A percentile compares a stretch with the other conserved stretches of the same genome.
These are phyloP conservation scores for Pilatotrama ljubarskyi DNA, from an alignment of 768 basidiomycete genomes.

Conservation along the genomic window DNA sequence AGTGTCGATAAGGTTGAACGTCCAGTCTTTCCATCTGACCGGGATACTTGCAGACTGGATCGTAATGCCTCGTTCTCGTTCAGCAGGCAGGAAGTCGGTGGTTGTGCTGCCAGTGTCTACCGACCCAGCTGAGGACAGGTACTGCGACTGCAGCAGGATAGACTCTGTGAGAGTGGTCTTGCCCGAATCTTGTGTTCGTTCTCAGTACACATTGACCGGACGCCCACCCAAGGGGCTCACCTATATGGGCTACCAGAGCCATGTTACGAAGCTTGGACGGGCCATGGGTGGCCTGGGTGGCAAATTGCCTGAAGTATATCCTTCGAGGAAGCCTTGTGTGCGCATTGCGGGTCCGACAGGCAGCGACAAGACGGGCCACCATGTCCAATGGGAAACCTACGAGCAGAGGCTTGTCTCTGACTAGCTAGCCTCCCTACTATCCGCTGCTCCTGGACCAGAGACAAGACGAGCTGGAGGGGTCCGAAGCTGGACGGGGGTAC, in stretches of 20 bases:
- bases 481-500: too few relatives aligned
- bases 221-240: conserved; percentile 39
- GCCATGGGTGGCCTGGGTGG: conserved; percentile 30
- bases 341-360: neutral
- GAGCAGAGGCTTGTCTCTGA: neutral
- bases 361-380: neutral
- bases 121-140: conserved; percentile 71
- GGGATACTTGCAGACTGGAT: conserved; percentile 93
- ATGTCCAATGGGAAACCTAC: neutral
- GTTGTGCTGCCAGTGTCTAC: conserved; percentile 91
- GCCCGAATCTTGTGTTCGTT: conserved; percentile 65
- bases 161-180: conserved; percentile 91
- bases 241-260: conserved; percentile 88
- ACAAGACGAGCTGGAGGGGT: neutral
- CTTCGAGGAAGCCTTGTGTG: neutral
- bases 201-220: neutral
- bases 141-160: conserved; percentile 73
- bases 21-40: conserved; percentile 82
- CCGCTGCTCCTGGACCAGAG: neutral
- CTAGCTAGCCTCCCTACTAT: too few relatives aligned
- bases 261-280: conserved; percentile 63
- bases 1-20: conserved; percentile 86
- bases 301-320: conserved; percentile 21
- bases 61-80: conserved; percentile 88
- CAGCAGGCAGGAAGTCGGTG: conserved; percentile 87